Base-by-base conservation (phyloP, 768 basidiomycete species). In the Phaffia australis region DNA sequence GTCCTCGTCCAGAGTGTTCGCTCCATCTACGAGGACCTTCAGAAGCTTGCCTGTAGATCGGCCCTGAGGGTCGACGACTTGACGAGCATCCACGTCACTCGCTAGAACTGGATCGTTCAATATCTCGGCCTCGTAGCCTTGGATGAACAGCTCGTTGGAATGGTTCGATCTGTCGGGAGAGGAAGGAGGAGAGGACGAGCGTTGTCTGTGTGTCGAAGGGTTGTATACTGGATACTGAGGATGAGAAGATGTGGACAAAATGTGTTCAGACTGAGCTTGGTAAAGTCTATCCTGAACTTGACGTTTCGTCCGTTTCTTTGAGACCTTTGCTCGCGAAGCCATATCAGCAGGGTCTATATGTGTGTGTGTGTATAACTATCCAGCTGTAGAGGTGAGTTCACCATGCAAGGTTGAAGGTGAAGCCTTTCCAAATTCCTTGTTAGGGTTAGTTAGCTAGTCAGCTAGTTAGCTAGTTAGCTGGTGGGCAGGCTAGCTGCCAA, bases 111-210 rank as follows among this genome's bases (percentile, higher is more conserved):
- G 66, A 78, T 74, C 56, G 21, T 81, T 81, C 4, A 85, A 74
- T 25, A 92, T 76, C 58, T 87, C 84, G 5, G 87, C 87, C 75
- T 92, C 89, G 73, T 89, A 81, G 0, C 87, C 89, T 70, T 85
- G 83, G 46, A 89, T 64, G 32, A 69, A 70, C 59, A 74, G 71
- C 23, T 61, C 55, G 23, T 15, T 66, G 58, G 25, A 60, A 35
- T 51, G 21, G 52, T 42, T 56, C 15, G 49, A 16, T 50, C 35
- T 21, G n/a, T 21, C 47, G 47, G 46, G 32, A n/a, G 46, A 61
- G 60, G 60, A 14, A 29, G 46, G 52, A 32, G 60, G 23, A 51
- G 23, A 15, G 42, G 60, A 27, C 25, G 47, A 47, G 23, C 19
- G 27, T 49, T 18, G 60, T 61, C 49, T 29, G 51, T 56, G 32